These are phyloP conservation scores for Cyberlindnera mrakii DNA, from an alignment of 805 yeast species.

Conservation along the genomic window DNA sequence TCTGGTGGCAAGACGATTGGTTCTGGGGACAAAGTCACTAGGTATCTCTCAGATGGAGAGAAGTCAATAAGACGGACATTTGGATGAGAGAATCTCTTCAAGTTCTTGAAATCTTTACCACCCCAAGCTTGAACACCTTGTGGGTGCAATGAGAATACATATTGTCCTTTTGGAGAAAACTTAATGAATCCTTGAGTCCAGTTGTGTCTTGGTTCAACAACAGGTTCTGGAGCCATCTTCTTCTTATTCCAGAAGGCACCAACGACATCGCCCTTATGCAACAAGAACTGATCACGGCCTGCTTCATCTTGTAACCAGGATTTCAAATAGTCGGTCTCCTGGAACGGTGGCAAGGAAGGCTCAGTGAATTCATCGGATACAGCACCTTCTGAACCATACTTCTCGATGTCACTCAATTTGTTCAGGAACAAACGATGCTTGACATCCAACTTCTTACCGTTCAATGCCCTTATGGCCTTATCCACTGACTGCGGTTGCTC, in stretches of 20 bases:
- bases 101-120: slow-evolving; percentile 68
- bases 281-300: slow-evolving; percentile 85
- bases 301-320: slow-evolving; percentile 87
- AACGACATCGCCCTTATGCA: slow-evolving; percentile 75
- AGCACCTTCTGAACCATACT: slow-evolving; percentile 60
- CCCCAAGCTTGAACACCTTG: slow-evolving; percentile 98
- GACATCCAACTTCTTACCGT: slow-evolving; percentile 88
- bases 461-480: slow-evolving; percentile 71
- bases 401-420: slow-evolving; percentile 76
- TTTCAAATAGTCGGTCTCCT: slow-evolving; percentile 73
- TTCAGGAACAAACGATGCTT: slow-evolving; percentile 87
- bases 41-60: slow-evolving; percentile 84
- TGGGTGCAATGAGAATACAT: slow-evolving; percentile 79
- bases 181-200: slow-evolving; percentile 86
- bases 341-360: slow-evolving; percentile 68
- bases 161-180: slow-evolving; percentile 93
- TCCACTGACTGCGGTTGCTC: slow-evolving; percentile 60
- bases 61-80: slow-evolving; percentile 86
- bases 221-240: slow-evolving; percentile 66
- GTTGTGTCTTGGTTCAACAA: slow-evolving; percentile 68
- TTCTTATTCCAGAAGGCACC: slow-evolving; percentile 84
- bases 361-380: slow-evolving; percentile 57
- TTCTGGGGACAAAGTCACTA: slow-evolving; percentile 85
- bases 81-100: slow-evolving; percentile 79
- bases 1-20: slow-evolving; percentile 71